Evolutionary conservation across 139 green algal genomes (phyloP).

Genomic region (Penium margaritaceum): DNA sequence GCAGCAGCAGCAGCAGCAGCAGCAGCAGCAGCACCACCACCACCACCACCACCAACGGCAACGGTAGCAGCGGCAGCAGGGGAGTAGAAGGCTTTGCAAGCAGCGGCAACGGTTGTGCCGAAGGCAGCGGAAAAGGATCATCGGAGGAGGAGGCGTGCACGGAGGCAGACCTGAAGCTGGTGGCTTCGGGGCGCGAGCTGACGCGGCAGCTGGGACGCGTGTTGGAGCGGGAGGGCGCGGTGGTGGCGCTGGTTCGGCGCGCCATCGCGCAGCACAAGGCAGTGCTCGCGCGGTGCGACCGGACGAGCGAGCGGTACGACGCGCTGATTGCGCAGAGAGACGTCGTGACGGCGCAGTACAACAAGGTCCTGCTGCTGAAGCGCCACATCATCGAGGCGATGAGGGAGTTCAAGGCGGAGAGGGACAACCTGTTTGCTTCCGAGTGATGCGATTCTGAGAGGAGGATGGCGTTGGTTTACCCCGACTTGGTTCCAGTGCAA

Average conservation of each 20-base stretch:
- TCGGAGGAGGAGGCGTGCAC: too few species aligned
- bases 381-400: conserved; percentile 1
- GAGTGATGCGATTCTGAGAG: too few species aligned
- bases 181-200: too few species aligned
- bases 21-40: neutral
- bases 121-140: too few species aligned
- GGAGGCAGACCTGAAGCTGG: too few species aligned
- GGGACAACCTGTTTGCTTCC: too few species aligned
- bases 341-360: neutral
- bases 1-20: neutral
- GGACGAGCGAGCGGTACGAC: neutral
- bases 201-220: neutral
- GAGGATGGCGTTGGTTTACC: too few species aligned
- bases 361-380: conserved; percentile 6
- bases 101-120: too few species aligned
- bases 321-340: neutral
- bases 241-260: conserved; percentile 6
- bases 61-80: too few species aligned
- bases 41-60: too few species aligned
- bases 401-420: conserved; percentile 16
- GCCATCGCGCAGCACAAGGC: conserved; percentile 23
- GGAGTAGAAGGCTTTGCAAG: too few species aligned
- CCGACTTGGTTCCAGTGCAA: too few species aligned
- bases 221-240: neutral
- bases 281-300: conserved; percentile 30